Conservation (phyloP, 345 rosid species). For the Triadica sebifera region DNA sequence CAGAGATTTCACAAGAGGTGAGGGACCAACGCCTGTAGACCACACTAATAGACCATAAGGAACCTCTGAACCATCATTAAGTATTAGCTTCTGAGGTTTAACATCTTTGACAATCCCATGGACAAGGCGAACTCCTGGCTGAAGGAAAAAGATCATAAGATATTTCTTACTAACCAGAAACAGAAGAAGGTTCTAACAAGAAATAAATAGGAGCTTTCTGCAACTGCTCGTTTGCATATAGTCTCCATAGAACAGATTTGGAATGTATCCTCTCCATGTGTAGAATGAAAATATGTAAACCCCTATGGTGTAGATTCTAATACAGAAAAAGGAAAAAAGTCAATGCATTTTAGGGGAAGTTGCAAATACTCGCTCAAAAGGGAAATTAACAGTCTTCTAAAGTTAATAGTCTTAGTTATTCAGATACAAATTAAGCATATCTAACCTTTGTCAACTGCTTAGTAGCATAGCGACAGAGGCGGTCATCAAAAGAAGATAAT, state of each 20-base stretch:
- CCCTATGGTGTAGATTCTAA: neutral
- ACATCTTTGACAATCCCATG: constrained; percentile 91
- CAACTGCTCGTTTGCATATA: neutral
- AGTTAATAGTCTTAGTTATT: neutral
- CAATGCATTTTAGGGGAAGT: neutral
- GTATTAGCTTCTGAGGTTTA: constrained; percentile 64
- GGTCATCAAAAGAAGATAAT: constrained; percentile 90
- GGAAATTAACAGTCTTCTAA: neutral
- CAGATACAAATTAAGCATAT: neutral
- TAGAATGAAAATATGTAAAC: no score
- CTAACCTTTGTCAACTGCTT: constrained; percentile 81
- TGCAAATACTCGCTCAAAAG: neutral
- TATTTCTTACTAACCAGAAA: neutral
- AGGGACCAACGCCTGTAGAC: constrained; percentile 97
- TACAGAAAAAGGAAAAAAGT: neutral
- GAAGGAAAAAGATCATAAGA: constrained; percentile 21
- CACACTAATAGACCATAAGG: constrained; percentile 89
- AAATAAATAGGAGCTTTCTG: neutral
- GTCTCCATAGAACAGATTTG: neutral
- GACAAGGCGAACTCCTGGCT: constrained; percentile 89
- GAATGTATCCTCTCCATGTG: neutral
- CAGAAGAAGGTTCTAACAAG: neutral
- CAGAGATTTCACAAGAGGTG: constrained; percentile 60
- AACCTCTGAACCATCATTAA: constrained; percentile 77
- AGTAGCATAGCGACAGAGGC: constrained; percentile 85